Evolutionary conservation across 306 rosid genomes (phyloP).

Genomic region (Dalbergia cochinchinensis): DNA sequence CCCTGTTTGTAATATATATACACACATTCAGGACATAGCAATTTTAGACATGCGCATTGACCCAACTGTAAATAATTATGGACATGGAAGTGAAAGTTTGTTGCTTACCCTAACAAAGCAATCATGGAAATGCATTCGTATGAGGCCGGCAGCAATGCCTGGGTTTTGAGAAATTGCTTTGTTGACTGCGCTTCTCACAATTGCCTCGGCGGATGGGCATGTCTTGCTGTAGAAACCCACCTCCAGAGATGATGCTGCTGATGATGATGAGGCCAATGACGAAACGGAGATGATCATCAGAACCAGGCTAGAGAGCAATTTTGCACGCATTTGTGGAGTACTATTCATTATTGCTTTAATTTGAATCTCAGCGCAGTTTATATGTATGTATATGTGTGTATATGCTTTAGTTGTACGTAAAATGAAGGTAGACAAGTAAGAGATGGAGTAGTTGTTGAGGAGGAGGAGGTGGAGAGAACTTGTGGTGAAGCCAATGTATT

Average conservation of each 20-base stretch:
- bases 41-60: too few species aligned
- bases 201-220: conserved; percentile 42
- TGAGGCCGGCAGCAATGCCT: conserved; percentile 39
- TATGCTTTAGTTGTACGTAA: too few species aligned
- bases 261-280: conserved; percentile 27
- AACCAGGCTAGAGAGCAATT: conserved; percentile 15
- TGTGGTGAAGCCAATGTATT: too few species aligned
- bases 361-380: too few species aligned
- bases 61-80: too few species aligned
- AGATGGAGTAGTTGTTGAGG: too few species aligned
- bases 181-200: conserved; percentile 23
- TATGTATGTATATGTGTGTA: too few species aligned
- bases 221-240: conserved; percentile 39
- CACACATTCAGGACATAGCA: too few species aligned
- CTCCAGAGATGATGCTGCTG: conserved; percentile 27
- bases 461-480: too few species aligned
- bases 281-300: conserved; percentile 5
- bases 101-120: conserved; percentile 43
- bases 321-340: background rate
- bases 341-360: background rate
- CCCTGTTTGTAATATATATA: background rate
- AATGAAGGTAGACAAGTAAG: too few species aligned
- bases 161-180: conserved; percentile 40
- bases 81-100: background rate
- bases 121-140: conserved; percentile 45